Base-by-base conservation (phyloP, 768 basidiomycete genomes). In the Plicaturopsis crispa region DNA sequence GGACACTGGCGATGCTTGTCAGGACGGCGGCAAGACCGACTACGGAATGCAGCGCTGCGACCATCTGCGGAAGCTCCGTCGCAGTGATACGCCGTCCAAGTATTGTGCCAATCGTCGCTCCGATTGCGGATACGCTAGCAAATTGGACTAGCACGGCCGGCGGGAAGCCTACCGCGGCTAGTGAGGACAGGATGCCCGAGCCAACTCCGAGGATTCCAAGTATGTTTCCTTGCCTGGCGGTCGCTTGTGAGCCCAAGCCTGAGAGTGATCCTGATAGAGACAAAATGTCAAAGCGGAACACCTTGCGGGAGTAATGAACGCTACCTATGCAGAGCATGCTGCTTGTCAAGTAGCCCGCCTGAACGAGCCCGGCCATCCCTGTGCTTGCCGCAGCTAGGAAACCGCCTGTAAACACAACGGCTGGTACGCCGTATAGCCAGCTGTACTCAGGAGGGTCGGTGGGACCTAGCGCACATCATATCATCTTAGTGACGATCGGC, bases 1-100 rank as follows among this genome's bases (percentile, higher is more conserved):
- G 62, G 8, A 91, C 88, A 50, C 84, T 88, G 10, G 65, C 89
- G 28, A 90, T 82, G 38, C 81, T 85, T 12, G 89, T 92, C 50
- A 92, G 63, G 13, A 92, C 89, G 0, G 89, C 89, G 2, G 89
- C 89, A 20, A 92, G 73, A 58, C 89, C 89, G 36, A 92, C 89
- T 22, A 92, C 89, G 23, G 84, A 87, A 53, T 92, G 89, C 40
- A 92, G 63, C 38, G 88, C 80, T 1, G 80, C 75, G 4, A 79
- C 80, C 68, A 77, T 85, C 55, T 92, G 89, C 6, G 89, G 89
- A 24, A 92, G 69, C 52, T 92, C 90, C 13, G 87, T 91, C 3
- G 85, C 83, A 12, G 85, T 88, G 33, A 91, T 84, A 16, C 88
- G 77, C 22, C 87, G 69, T 24, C 89, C 89, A 44, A 92, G 75